Evolutionary conservation across 495 filamentous ascomycete genomes (phyloP).

Genomic region (Haplographium delicatum): DNA sequence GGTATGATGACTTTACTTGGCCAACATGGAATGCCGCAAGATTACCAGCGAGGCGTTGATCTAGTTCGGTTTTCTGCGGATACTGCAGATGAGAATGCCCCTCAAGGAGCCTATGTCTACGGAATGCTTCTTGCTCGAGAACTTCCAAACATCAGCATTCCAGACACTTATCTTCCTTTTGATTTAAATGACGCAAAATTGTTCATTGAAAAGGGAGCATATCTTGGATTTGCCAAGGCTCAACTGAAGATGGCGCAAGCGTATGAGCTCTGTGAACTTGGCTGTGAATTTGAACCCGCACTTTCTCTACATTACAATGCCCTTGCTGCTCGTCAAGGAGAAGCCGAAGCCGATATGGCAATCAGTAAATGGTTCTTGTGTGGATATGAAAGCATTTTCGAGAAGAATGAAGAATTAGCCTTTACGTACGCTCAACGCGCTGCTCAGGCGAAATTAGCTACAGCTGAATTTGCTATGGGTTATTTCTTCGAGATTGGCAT

Average conservation of each 20-base stretch:
- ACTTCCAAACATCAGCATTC: conserved; percentile 79
- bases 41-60: conserved; percentile 71
- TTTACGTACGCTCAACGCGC: conserved; percentile 87
- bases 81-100: conserved; percentile 92
- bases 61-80: conserved; percentile 78
- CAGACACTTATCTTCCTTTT: conserved; percentile 61
- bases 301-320: conserved; percentile 94
- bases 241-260: conserved; percentile 96
- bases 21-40: conserved; percentile 81
- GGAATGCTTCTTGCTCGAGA: conserved; percentile 92
- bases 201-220: conserved; percentile 96
- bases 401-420: conserved; percentile 91
- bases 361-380: conserved; percentile 99
- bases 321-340: conserved; percentile 80
- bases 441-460: conserved; percentile 71
- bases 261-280: conserved; percentile 88
- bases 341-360: conserved; percentile 89
- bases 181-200: conserved; percentile 71
- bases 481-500: conserved; percentile 98
- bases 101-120: conserved; percentile 94
- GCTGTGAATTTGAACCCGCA: conserved; percentile 91
- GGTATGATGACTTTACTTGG: conserved; percentile 97
- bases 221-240: conserved; percentile 93
- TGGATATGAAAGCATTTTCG: conserved; percentile 83
- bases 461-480: conserved; percentile 93